phyloP scores from a whole-genome alignment of 352 stramenopile genomes.

The Pseudoperonospora humuli region DNA sequence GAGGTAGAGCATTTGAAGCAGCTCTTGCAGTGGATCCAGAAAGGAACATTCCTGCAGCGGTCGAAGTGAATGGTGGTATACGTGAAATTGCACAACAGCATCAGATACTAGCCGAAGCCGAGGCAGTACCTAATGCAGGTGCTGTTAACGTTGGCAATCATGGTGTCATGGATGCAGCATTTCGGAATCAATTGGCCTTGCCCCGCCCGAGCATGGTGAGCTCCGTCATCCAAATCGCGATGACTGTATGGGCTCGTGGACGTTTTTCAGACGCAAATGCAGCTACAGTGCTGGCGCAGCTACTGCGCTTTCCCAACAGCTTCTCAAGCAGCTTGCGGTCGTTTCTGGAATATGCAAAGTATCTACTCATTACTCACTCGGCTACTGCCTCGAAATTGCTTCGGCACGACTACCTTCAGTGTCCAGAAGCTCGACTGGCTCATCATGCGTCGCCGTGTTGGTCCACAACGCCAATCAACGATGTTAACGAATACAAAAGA shows the following conservation, averaged over 20 bases:
- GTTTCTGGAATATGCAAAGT: constrained; percentile 67
- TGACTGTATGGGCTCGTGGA: constrained; percentile 32
- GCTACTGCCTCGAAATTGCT: constrained; percentile 36
- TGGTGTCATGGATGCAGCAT: constrained; percentile 3
- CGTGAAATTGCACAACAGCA: constrained; percentile 10
- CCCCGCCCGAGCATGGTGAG: constrained; percentile 22
- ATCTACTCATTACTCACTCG: constrained; percentile 32
- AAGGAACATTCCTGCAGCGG: constrained; percentile 12
- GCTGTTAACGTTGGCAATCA: constrained; percentile 4
- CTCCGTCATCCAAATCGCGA: constrained; percentile 33
- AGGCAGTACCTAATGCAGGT: constrained; percentile 3
- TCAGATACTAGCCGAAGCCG: constrained; percentile 6
- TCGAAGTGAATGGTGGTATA: constrained; percentile 12
- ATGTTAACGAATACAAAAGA: constrained; percentile 33
- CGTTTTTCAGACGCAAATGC: constrained; percentile 31
- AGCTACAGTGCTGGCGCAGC: constrained; percentile 25
- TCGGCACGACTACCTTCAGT: constrained; percentile 43
- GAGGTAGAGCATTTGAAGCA: constrained; percentile 4
- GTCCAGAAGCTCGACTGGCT: constrained; percentile 8
- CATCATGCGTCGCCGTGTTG: constrained; percentile 3
- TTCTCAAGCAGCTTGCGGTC: constrained; percentile 37
- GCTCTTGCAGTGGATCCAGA: constrained; percentile 8
- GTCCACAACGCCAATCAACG: constrained; percentile 13
- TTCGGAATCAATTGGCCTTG: constrained; percentile 17
- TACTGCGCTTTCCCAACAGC: constrained; percentile 24